Evolutionary conservation across 208 protist species (phyloP).

Genomic region (Trichomonas vaginalis): DNA sequence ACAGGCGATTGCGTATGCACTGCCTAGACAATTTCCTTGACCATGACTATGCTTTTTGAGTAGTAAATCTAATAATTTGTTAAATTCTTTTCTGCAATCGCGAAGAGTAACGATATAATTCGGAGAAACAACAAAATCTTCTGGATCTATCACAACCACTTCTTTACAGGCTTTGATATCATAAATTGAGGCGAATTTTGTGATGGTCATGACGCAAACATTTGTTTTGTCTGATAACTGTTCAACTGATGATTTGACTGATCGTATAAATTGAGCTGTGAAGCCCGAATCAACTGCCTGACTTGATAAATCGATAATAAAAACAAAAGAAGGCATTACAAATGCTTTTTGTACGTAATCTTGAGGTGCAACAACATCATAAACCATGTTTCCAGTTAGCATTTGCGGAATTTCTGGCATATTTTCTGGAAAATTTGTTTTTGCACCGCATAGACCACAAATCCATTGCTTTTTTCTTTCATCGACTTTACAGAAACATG

Average conservation of each 20-base stretch:
- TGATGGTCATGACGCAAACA: not conserved
- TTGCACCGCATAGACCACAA: not conserved
- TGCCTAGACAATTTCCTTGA: not conserved
- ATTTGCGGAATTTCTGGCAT: not conserved
- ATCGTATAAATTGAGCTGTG: not conserved
- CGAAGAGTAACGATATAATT: not conserved
- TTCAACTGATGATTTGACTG: not conserved
- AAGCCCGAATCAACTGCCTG: not conserved
- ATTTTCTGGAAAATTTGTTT: not conserved
- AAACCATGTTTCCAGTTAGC: not conserved
- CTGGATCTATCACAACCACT: not conserved
- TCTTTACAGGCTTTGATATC: not conserved
- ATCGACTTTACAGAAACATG: not conserved
- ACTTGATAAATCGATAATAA: not conserved
- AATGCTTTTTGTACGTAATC: not conserved
- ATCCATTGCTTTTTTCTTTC: not conserved
- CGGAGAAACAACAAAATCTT: not conserved
- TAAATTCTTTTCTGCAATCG: not conserved
- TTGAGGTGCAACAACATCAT: not conserved
- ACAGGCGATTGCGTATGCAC: not conserved
- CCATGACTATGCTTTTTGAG: not conserved
- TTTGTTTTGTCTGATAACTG: not conserved
- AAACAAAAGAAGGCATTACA: not conserved
- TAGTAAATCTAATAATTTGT: not conserved
- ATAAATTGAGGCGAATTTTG: not conserved